phyloP scores from a whole-genome alignment of 208 protist genomes.

The Leptomonas seymouri region DNA sequence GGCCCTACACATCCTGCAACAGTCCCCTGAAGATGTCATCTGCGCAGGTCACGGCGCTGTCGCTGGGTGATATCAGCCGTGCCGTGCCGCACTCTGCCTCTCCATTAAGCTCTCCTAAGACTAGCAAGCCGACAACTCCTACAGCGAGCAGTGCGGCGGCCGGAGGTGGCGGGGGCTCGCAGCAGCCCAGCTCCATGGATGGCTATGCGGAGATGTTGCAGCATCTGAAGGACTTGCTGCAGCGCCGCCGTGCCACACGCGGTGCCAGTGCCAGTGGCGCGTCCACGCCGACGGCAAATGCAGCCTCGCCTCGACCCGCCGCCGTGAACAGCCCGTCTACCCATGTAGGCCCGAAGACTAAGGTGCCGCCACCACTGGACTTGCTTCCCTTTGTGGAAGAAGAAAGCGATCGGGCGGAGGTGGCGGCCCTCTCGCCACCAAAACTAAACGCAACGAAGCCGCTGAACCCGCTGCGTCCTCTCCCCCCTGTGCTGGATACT shows the following conservation, averaged over 20 bases:
- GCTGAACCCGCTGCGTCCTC: slow-evolving; percentile 3
- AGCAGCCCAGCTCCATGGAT: slow-evolving; percentile 46
- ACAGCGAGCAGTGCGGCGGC: not conserved
- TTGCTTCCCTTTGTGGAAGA: not conserved
- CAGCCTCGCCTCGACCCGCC: not conserved
- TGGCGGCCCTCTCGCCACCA: slow-evolving; percentile 25
- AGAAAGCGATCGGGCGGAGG: not conserved
- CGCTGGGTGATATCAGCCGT: slow-evolving; percentile 27
- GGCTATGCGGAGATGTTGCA: slow-evolving; percentile 86
- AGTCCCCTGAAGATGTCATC: not conserved
- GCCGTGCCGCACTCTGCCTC: slow-evolving; percentile 7
- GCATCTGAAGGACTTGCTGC: slow-evolving; percentile 75
- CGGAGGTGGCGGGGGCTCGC: slow-evolving; percentile 13
- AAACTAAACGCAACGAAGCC: slow-evolving; percentile 38
- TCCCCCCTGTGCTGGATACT: slow-evolving; percentile 10
- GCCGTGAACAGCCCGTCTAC: slow-evolving; percentile 6
- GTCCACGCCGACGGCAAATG: slow-evolving; percentile 11
- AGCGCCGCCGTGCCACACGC: slow-evolving; percentile 44
- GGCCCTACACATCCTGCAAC: slow-evolving; percentile 8
- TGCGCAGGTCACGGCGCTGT: slow-evolving; percentile 34
- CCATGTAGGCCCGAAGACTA: not conserved
- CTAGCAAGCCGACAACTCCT: not conserved
- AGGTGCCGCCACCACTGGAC: slow-evolving; percentile 19
- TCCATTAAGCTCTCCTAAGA: slow-evolving; percentile 17
- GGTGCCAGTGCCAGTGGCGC: slow-evolving; percentile 17